Base-by-base conservation (phyloP, 148 eudicot genomes). In the Rhododendron henanense region DNA sequence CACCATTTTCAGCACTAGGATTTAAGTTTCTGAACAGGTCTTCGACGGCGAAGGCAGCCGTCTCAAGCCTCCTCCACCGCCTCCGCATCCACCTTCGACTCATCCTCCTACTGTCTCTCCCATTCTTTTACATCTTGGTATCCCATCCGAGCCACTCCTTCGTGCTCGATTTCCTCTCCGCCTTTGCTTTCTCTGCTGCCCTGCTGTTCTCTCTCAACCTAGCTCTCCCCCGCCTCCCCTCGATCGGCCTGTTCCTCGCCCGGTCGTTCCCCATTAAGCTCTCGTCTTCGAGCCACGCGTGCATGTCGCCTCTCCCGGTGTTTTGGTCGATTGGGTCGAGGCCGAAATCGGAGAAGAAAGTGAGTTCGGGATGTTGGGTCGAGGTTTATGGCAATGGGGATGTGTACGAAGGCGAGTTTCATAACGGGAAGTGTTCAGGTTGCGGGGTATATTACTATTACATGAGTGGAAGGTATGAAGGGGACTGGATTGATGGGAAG, bases 401-500 rank as follows among this genome's bases (percentile, higher is more conserved):
- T 87, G 96, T 96, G 1, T 96, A 94, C 84, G 99, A 96, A 87
- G 99, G 99, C 21, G 99, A 96, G 77, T 94, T 94, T 86, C 99
- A 96, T 78, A 93, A 94, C 85, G 99, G 99, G 10, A 94, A 94
- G 88, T 94, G 98, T 87, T 92, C 94, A n/a, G 98, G 99, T 39
- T 93, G 98, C 84, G 99, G 99, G 85, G 99, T 96, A 73, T 96
- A 96, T 89, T 94, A 96, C 65, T 96, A 96, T 44, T 92, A 94
- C 81, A 94, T 94, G 98, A 96, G 96, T 91, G 98, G 99, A 65
- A 93, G 95, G 85, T 96, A 93, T 86, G 98, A 96, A 84, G 98
- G 99, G 16, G 98, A 96, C 89, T 96, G 99, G 99, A 90, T 94
- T 86, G 99, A 96, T 91, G 99, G 98, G 31, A 96, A 94, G 85